Percentiles rank a stretch among this genome's conserved stretches.
Evolutionary conservation across 495 filamentous ascomycete genomes (phyloP).

Genomic region (Penicillium lividum): DNA sequence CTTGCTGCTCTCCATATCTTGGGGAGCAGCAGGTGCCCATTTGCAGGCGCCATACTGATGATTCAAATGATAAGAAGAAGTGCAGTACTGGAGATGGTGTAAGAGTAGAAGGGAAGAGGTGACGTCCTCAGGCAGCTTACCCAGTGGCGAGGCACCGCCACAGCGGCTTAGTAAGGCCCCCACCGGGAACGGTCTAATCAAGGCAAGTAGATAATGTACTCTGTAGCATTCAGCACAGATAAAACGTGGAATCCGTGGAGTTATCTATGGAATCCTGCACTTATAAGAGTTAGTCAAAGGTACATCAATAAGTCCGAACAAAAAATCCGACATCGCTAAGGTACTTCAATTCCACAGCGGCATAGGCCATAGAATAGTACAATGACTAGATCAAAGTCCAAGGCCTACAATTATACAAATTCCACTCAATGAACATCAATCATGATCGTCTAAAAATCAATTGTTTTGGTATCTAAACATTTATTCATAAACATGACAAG

Average conservation of each 20-base stretch:
- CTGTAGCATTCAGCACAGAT: not conserved
- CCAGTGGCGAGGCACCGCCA: constrained; percentile 10
- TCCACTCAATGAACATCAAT: not conserved
- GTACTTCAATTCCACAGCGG: too few relatives aligned
- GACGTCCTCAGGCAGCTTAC: constrained; percentile 7
- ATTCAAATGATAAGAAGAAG: constrained; percentile 7
- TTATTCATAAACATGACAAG: constrained; percentile 13
- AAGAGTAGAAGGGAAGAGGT: constrained; percentile 23
- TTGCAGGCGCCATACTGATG: constrained; percentile 63
- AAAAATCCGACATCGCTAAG: too few relatives aligned
- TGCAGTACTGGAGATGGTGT: constrained; percentile 18
- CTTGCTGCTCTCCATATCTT: constrained; percentile 67
- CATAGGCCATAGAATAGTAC: too few relatives aligned
- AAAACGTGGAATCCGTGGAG: not conserved
- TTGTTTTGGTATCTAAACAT: constrained; percentile 28
- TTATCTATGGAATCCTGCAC: not conserved
- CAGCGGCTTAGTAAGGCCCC: not conserved
- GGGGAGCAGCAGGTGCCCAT: constrained; percentile 69
- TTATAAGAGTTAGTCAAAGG: too few relatives aligned
- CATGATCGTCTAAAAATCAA: not conserved
- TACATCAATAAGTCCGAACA: too few relatives aligned
- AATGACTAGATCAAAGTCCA: not conserved
- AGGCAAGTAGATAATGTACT: not conserved
- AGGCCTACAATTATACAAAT: not conserved
- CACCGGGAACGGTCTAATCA: not conserved